Percentiles rank a stretch among this genome's conserved stretches.
phyloP scores from a whole-genome alignment of 345 rosid genomes.

The Hirschfeldia incana region DNA sequence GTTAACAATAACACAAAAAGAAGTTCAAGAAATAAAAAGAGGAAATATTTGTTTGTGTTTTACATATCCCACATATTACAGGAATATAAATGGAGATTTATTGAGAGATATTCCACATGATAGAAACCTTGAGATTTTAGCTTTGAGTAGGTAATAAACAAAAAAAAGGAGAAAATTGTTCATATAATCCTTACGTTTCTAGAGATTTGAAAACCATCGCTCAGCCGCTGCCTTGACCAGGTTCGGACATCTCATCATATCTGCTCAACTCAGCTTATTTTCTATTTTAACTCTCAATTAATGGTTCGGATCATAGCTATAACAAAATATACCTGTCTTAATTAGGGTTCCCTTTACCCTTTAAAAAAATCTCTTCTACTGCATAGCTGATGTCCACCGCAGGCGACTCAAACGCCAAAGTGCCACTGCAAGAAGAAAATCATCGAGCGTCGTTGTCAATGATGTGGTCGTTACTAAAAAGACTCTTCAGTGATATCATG shows the following conservation, averaged over 20 bases:
- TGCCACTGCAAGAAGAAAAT: background rate
- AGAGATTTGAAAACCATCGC: background rate
- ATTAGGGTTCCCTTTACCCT: background rate
- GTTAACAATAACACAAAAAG: too few relatives aligned
- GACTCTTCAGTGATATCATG: background rate
- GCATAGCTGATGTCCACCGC: background rate
- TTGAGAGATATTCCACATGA: background rate
- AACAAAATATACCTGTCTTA: too few relatives aligned
- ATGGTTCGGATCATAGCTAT: background rate
- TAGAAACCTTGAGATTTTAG: background rate
- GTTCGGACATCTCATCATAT: background rate
- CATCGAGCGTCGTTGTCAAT: background rate
- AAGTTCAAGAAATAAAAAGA: too few relatives aligned
- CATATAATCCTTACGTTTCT: too few relatives aligned
- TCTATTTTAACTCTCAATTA: background rate
- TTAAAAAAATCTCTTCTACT: background rate
- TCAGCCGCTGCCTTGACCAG: background rate
- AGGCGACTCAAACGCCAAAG: background rate
- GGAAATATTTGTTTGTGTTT: too few relatives aligned
- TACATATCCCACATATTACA: too few relatives aligned
- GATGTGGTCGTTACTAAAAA: background rate
- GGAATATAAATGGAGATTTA: too few relatives aligned
- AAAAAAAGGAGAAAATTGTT: too few relatives aligned
- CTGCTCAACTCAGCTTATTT: background rate
- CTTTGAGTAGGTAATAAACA: background rate